These are phyloP conservation scores for Candida qinlingensis DNA, from an alignment of 805 yeast genomes.

Conservation along the genomic window DNA sequence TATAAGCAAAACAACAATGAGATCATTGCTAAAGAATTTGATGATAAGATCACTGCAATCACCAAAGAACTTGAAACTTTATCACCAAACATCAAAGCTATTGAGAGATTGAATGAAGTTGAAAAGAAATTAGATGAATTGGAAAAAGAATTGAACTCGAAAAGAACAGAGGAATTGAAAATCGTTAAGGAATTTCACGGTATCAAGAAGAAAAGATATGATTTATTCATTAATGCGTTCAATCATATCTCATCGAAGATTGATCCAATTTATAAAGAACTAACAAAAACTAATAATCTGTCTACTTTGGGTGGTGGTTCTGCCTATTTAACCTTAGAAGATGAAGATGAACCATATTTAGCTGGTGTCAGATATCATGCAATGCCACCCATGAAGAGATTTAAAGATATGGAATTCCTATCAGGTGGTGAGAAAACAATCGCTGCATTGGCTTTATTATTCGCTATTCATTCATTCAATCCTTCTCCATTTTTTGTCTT, in stretches of 20 bases:
- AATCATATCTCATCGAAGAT: constrained; percentile 69
- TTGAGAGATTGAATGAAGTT: constrained; percentile 68
- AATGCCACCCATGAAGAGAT: constrained; percentile 93
- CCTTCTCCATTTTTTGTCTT: constrained; percentile 95
- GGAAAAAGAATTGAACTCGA: constrained; percentile 58
- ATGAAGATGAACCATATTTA: constrained; percentile 83
- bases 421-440: constrained; percentile 97
- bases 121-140: constrained; percentile 52
- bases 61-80: constrained; percentile 32
- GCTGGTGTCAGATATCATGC: constrained; percentile 87
- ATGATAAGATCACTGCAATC: constrained; percentile 32
- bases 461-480: constrained; percentile 84
- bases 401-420: constrained; percentile 83
- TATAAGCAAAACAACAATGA: constrained; percentile 33
- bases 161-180: constrained; percentile 55
- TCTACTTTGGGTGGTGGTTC: constrained; percentile 80
- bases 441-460: constrained; percentile 89
- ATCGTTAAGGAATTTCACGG: constrained; percentile 51
- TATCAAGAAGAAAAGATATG: constrained; percentile 54
- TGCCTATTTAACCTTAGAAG: constrained; percentile 83
- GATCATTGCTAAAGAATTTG: constrained; percentile 30
- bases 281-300: constrained; percentile 55
- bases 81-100: constrained; percentile 80
- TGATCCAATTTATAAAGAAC: constrained; percentile 76
- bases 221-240: constrained; percentile 65